Base-by-base conservation (phyloP, 148 eudicot species). In the Arctostaphylos glauca region DNA sequence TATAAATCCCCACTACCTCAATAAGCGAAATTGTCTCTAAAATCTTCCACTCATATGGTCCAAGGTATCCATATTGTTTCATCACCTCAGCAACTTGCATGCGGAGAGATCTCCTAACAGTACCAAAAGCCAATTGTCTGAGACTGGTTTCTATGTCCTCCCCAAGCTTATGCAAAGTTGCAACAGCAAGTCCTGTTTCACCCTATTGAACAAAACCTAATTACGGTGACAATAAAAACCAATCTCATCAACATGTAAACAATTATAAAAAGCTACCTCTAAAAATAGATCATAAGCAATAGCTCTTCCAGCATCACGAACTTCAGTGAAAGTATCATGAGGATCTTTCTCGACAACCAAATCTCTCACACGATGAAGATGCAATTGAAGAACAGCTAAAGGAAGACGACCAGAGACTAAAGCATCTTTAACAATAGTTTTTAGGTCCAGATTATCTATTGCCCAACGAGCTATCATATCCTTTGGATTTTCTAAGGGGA, bases 401-500 rank as follows among this genome's bases (percentile, higher is more conserved):
- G 99, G 99, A 87, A 96, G 95, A 77, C 99, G 99, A 19, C 97
- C 98, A 86, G 98, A 93, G 78, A 91, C 81, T 80, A 96, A 83
- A 73, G 99, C 99, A 86, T 96, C 99, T 84, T 89, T 91, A 62
- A 96, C 98, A 56, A 96, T 88, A 84, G 89, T 90, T 88, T 86
- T 94, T 25, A 92, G 85, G 87, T 94, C 98, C 90, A 94, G 83
- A 87, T 94, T 89, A 71, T 89, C 96, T 79, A 89, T 74, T 83
- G 90, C 91, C 99, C 99, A 96, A 21, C 99, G 98, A 80, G 98
- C 91, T 83, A 96, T 91, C 98, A 94, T 96, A 81, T 96, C 99
- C 85, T 89, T 92, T 47, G 99, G 95, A 84, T 94, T 96, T 91
- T 96, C 98, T 72, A 86, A 21, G 9, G 89, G 82, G 58, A 87